phyloP scores from a whole-genome alignment of 441 rosid genomes.

The Omphalea diandra region DNA sequence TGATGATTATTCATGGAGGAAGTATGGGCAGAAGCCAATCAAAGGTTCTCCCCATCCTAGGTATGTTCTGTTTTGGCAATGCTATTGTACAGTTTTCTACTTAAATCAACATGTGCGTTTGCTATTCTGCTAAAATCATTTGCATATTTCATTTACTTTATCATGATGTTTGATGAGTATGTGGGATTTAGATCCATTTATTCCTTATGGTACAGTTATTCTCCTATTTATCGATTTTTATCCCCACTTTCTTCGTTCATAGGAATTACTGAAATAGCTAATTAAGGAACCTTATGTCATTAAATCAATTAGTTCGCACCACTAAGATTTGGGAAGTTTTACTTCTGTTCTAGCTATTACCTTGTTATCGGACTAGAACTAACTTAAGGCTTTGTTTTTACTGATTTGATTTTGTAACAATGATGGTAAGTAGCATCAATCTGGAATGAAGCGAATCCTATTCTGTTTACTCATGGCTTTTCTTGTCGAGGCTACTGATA shows the following conservation, averaged over 20 bases:
- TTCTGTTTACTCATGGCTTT: background rate
- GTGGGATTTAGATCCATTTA: background rate
- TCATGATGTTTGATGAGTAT: conserved; percentile 4
- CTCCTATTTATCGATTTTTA: too few species aligned
- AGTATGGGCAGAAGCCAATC: conserved; percentile 81
- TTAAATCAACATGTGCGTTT: background rate
- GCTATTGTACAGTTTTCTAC: background rate
- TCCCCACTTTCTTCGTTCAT: background rate
- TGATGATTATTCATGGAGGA: conserved; percentile 83
- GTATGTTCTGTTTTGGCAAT: conserved; percentile 32
- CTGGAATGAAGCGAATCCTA: background rate
- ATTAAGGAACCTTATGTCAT: background rate
- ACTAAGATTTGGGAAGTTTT: background rate
- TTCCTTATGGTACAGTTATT: background rate
- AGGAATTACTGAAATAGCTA: background rate
- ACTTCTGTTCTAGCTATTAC: background rate
- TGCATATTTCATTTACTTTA: background rate
- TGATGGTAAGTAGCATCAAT: background rate
- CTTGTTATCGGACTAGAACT: background rate
- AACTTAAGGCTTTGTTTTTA: background rate
- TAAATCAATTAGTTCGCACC: background rate
- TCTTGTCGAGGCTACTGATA: too few species aligned
- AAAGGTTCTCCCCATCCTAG: conserved; percentile 91
- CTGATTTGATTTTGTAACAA: background rate
- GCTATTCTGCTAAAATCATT: background rate